phyloP scores from a whole-genome alignment of 176 grass and related monocot genomes.

The Pontederia crassipes region DNA sequence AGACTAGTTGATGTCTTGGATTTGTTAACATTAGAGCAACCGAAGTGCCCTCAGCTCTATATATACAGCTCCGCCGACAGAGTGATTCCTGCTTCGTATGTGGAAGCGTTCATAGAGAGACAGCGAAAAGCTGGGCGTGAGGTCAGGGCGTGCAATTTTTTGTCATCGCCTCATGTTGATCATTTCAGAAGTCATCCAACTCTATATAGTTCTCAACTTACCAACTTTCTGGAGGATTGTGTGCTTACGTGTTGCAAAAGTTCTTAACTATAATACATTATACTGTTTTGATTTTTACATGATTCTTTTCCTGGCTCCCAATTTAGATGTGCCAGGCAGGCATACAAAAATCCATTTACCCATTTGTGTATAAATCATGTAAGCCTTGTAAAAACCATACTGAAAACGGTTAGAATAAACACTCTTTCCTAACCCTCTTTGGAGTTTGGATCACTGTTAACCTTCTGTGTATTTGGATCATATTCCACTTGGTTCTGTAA shows the following conservation, averaged over 20 bases:
- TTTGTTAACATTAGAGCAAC: conserved; percentile 54
- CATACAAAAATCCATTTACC: background rate
- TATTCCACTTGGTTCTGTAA: too few relatives aligned
- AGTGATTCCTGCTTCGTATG: conserved; percentile 77
- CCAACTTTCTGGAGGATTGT: conserved; percentile 60
- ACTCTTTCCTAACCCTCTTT: too few relatives aligned
- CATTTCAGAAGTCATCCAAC: conserved; percentile 69
- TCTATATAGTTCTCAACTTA: conserved; percentile 56
- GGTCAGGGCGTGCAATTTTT: conserved; percentile 64
- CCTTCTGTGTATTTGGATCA: too few relatives aligned
- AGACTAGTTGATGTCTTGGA: conserved; percentile 58
- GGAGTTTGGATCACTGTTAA: too few relatives aligned
- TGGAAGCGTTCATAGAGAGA: conserved; percentile 62
- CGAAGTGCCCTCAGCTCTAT: conserved; percentile 70
- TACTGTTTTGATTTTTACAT: background rate
- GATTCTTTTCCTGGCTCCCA: conserved; percentile 11
- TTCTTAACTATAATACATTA: background rate
- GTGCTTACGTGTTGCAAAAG: conserved; percentile 18
- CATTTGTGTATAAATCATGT: background rate
- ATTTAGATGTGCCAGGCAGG: background rate
- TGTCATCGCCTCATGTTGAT: conserved; percentile 75
- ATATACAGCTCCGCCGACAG: conserved; percentile 77
- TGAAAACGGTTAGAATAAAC: too few relatives aligned
- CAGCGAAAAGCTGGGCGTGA: conserved; percentile 38
- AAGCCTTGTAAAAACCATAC: background rate